A percentile compares a stretch with the other conserved stretches of the same genome.
These are phyloP conservation scores for Pseudonitzschia multiseries DNA, from an alignment of 108 stramenopile species.

Conservation along the genomic window DNA sequence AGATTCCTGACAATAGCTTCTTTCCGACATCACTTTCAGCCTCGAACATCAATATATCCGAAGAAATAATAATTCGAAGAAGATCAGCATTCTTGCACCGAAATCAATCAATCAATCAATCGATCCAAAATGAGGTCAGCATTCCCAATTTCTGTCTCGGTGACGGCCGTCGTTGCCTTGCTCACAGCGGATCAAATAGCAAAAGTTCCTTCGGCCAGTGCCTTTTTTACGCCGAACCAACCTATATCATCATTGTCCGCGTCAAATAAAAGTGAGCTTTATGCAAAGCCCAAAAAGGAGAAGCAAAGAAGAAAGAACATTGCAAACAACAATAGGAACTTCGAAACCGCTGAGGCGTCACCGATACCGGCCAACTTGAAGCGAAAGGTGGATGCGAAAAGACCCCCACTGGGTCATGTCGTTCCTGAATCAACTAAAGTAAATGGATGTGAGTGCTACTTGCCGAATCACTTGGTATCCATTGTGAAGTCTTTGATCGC, in stretches of 20 bases:
- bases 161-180: neutral
- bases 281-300: slow-evolving; percentile 13
- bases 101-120: neutral
- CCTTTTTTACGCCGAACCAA: neutral
- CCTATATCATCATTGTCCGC: neutral
- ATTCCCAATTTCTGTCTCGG: neutral
- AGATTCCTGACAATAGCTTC: no score
- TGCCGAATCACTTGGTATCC: neutral
- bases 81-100: no score
- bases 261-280: neutral
- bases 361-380: slow-evolving; percentile 72
- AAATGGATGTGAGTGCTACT: slow-evolving; percentile 29
- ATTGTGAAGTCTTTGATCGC: neutral
- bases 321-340: slow-evolving; percentile 8
- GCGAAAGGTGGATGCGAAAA: slow-evolving; percentile 67
- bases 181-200: neutral
- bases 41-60: no score
- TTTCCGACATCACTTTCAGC: no score
- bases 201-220: neutral
- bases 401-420: slow-evolving; percentile 71
- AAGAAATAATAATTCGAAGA: no score
- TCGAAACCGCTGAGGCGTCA: neutral
- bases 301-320: neutral
- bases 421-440: slow-evolving; percentile 55
- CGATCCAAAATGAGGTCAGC: neutral